Percentiles rank a stretch among this genome's conserved stretches.
These are phyloP conservation scores for Penicillium cinerascens DNA, from an alignment of 495 filamentous ascomycete species.

Conservation along the genomic window DNA sequence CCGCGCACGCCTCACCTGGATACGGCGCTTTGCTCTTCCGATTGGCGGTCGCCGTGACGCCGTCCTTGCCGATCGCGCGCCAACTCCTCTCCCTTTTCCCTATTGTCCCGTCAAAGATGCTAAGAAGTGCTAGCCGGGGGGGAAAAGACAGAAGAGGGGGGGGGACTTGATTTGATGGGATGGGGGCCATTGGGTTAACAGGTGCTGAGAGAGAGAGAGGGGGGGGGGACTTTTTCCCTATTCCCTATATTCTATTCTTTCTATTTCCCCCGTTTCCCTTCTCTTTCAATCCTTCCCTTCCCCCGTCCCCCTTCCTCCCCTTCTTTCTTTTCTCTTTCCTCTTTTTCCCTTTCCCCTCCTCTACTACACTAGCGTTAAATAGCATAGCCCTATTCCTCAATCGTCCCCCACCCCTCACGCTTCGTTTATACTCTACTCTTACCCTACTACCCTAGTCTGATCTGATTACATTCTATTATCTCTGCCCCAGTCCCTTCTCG, in stretches of 20 bases:
- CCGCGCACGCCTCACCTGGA: conserved; percentile 21
- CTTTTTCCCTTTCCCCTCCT: not conserved
- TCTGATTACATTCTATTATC: not conserved
- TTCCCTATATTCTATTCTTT: conserved; percentile 4
- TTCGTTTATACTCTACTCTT: not conserved
- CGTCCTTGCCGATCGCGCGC: conserved; percentile 45
- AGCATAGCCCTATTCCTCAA: not conserved
- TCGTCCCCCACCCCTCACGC: not conserved
- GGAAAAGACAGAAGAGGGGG: not conserved
- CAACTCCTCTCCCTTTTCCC: conserved; percentile 29
- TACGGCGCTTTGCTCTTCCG: conserved; percentile 23
- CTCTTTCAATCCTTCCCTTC: conserved; percentile 13
- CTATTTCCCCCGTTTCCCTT: conserved; percentile 8
- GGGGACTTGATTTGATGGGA: not conserved
- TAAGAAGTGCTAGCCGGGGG: not conserved
- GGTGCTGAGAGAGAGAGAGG: too few relatives aligned
- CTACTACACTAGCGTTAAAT: not conserved
- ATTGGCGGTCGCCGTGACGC: conserved; percentile 29
- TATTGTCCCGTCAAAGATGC: conserved; percentile 2
- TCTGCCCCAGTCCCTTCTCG: too few relatives aligned
- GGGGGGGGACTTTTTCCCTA: conserved; percentile 3
- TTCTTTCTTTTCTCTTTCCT: conserved; percentile 8
- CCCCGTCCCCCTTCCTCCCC: conserved; percentile 4
- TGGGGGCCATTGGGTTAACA: not conserved
- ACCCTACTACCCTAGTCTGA: too few relatives aligned